Base-by-base conservation (phyloP, 2,329 filamentous ascomycete genomes). In the Leptographium lundbergii region DNA sequence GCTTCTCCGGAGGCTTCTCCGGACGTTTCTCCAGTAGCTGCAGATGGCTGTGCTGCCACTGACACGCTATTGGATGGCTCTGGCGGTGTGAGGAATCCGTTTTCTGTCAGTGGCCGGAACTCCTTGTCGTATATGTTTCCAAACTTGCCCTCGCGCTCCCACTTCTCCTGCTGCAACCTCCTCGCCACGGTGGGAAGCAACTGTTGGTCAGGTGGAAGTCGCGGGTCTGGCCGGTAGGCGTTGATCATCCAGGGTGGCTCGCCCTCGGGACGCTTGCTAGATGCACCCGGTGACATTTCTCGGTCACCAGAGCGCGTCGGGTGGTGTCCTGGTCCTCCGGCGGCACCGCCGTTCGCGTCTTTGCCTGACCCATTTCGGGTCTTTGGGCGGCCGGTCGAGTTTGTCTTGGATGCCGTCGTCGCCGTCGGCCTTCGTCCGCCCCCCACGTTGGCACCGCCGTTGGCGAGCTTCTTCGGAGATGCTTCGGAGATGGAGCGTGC, bases 211-310 rank as follows among this genome's bases (percentile, higher is more conserved):
- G 91, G 94, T 6, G 94, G 94, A 39, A 99, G 77, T 61, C 91
- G 86, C 34, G 94, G 94, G 69, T 99, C 94, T 0, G 94, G 94
- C 68, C 95, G 95, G 72, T 96, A 99, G 73, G 95, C 90, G 25
- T 88, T 89, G 53, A 94, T 82, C 73, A 97, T 82, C 94, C 94
- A 99, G 57, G 94, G 94, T 11, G 94, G 91, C 58, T 97, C 92
- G 24, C 94, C 94, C 75, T 97, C 94, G 0, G 91, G 91, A 50
- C 85, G 82, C 68, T 89, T 82, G 71, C 78, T 69, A 66, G 78
- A 71, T 67, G 71, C 66, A 69, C 65, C 63, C 3, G 60, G 54
- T 67, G 60, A 64, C 62, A 79, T 64, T 60, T 81, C 81, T 27
- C 84, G 66, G 59, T 81, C 81, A 24, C 84, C 84, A 7, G 82